Evolutionary conservation across 345 rosid genomes (phyloP).

Genomic region (Arabis hirsuta): DNA sequence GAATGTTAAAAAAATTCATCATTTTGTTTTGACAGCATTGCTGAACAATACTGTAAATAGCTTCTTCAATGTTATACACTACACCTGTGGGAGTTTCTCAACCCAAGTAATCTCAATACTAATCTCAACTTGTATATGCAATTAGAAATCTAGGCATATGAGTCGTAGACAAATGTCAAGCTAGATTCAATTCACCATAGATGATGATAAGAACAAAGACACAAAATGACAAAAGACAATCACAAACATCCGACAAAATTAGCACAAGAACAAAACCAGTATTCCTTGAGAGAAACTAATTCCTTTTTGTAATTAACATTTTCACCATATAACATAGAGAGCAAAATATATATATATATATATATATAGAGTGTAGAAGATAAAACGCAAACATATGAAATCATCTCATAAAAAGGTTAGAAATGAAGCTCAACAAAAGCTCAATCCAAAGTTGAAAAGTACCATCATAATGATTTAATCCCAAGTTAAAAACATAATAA

Average conservation of each 20-base stretch:
- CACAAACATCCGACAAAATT: neutral
- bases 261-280: neutral
- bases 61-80: slow-evolving; percentile 4
- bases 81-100: neutral
- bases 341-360: neutral
- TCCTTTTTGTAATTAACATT: neutral
- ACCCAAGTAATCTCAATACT: neutral
- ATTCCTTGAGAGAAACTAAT: neutral
- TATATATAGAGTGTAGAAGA: neutral
- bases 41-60: slow-evolving; percentile 31
- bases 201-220: too few species aligned
- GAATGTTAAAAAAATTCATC: neutral
- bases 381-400: neutral
- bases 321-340: neutral
- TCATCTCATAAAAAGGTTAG: neutral
- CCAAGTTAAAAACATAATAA: slow-evolving; percentile 19
- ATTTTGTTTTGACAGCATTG: neutral
- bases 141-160: neutral
- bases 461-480: slow-evolving; percentile 35
- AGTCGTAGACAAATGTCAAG: neutral
- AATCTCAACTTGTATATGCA: too few species aligned
- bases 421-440: slow-evolving; percentile 28
- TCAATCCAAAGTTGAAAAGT: slow-evolving; percentile 39
- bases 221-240: too few species aligned
- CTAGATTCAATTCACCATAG: neutral